These are phyloP conservation scores for Ceriops tagal DNA, from an alignment of 345 rosid species.

Conservation along the genomic window DNA sequence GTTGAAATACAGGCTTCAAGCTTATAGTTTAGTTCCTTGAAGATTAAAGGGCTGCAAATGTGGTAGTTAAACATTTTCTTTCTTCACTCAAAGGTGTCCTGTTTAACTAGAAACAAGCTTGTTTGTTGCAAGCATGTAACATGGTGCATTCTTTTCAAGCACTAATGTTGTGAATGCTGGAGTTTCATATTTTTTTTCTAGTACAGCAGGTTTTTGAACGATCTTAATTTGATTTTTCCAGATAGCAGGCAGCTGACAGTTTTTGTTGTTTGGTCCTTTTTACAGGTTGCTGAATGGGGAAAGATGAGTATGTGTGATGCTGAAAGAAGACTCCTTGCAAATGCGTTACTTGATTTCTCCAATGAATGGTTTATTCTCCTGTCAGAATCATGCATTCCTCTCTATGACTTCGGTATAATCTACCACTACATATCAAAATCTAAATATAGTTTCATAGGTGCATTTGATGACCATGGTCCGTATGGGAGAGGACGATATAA, in stretches of 20 bases:
- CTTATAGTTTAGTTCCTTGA: neutral
- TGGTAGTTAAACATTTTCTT: neutral
- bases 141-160: neutral
- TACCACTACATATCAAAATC: slow-evolving; percentile 63
- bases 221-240: neutral
- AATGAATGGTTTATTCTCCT: slow-evolving; percentile 87
- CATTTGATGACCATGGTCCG: slow-evolving; percentile 87
- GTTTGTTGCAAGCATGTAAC: neutral
- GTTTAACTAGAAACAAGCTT: neutral
- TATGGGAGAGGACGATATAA: slow-evolving; percentile 84
- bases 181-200: neutral
- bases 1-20: neutral
- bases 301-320: slow-evolving; percentile 97
- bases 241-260: neutral
- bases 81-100: neutral
- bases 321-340: slow-evolving; percentile 85
- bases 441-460: slow-evolving; percentile 71
- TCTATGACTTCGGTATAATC: slow-evolving; percentile 64
- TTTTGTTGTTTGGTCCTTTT: slow-evolving; percentile 4
- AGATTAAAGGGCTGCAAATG: neutral
- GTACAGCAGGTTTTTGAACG: neutral
- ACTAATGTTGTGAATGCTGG: neutral
- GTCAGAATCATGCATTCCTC: slow-evolving; percentile 94
- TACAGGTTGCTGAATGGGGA: slow-evolving; percentile 91
- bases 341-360: slow-evolving; percentile 81